Conservation (phyloP, 176 grass and related monocot species). For the Calamus simplicifolius region DNA sequence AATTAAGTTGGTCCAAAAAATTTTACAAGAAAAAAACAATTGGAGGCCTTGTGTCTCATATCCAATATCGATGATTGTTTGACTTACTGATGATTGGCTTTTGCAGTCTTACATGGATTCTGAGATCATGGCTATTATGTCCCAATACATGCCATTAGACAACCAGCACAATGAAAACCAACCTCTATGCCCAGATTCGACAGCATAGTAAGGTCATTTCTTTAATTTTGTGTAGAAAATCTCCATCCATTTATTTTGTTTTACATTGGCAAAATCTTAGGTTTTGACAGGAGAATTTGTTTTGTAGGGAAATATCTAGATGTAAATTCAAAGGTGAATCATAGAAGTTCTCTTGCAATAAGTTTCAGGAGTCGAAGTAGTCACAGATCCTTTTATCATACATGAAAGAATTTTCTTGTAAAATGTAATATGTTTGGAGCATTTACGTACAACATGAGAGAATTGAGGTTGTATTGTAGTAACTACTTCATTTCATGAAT, state of each 20-base stretch:
- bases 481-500: too few species aligned
- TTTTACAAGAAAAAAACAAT: too few species aligned
- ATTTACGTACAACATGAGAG: too few species aligned
- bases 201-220: background rate
- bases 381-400: background rate
- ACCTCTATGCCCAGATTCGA: conserved; percentile 48
- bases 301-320: background rate
- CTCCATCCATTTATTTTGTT: too few species aligned
- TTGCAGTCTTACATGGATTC: conserved; percentile 84
- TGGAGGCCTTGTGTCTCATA: too few species aligned
- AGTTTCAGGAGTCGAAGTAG: background rate
- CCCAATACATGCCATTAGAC: conserved; percentile 86
- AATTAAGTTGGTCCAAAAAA: background rate
- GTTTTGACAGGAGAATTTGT: background rate
- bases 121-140: conserved; percentile 80
- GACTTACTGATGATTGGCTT: background rate
- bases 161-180: conserved; percentile 41
- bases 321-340: background rate
- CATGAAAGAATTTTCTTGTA: background rate
- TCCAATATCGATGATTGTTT: too few species aligned
- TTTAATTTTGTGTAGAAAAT: too few species aligned
- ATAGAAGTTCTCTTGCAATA: background rate
- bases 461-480: too few species aligned
- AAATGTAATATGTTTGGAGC: background rate
- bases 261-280: too few species aligned